Base-by-base conservation (phyloP, 805 yeast species). In the Zygotorulaspora sp. region DNA sequence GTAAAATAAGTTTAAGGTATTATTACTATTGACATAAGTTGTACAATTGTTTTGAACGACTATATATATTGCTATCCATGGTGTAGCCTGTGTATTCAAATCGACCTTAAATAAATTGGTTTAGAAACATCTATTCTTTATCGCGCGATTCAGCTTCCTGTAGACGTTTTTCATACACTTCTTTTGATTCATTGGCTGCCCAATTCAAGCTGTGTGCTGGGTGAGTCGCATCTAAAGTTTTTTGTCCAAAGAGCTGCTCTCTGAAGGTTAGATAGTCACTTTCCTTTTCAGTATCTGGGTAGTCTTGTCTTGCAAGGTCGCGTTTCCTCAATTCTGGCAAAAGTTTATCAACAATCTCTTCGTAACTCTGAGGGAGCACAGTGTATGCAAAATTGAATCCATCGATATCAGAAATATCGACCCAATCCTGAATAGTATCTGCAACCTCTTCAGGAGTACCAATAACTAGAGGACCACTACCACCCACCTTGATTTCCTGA, bases 301-400 rank as follows among this genome's bases (percentile, higher is more conserved):
- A 67, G 33, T 67, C 70, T 5, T 56, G 48, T 58, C 64, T 55
- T n/a, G 57, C 57, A 15, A 62, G 52, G 6, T 67, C 68, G 30
- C 67, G 53, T 14, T 40, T 43, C 41, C 58, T 57, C 28, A 68
- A 51, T 35, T 58, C 70, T 8, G 72, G 71, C 15, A 68, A 48
- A 23, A 68, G 43, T 18, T 43, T 44, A 7, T 66, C 61, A 12
- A 63, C 62, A 12, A 67, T 41, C 9, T 68, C 70, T 43, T 67
- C 66, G 44, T 65, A 67, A 11, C 65, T 49, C 11, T 62, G 62
- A 21, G 68, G 63, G 8, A 56, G 43, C 14, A 61, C 50, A 5
- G 70, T 63, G 47, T 68, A 65, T 6, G 67, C 60, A 33, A 70
- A 54, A 42, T 70, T 70, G 48, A 70, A 70, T 2, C 75, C 75